A percentile compares a stretch with the other conserved stretches of the same genome.
phyloP scores from a whole-genome alignment of 169 alveolate genomes.

The Haemoproteus tartakovskyi region DNA sequence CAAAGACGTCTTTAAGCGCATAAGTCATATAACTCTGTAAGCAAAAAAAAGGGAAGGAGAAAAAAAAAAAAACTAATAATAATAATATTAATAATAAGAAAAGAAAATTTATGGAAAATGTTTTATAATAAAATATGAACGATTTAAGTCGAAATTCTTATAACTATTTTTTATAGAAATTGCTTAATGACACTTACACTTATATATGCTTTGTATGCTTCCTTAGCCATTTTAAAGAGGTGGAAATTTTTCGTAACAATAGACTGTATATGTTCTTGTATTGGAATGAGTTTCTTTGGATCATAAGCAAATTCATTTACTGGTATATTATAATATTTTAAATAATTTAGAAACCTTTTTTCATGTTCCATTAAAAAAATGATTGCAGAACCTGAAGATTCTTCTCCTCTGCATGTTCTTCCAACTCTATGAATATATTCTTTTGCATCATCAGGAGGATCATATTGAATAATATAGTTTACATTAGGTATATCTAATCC shows the following conservation, averaged over 20 bases:
- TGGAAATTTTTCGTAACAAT: slow-evolving; percentile 96
- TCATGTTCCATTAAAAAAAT: slow-evolving; percentile 97
- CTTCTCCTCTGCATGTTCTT: slow-evolving; percentile 99
- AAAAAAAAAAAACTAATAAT: neutral
- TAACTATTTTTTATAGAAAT: slow-evolving; percentile 6
- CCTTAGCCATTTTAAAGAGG: slow-evolving; percentile 94
- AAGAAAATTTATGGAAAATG: too few relatives aligned
- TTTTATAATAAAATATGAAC: neutral
- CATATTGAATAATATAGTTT: slow-evolving; percentile 95
- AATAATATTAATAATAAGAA: too few relatives aligned
- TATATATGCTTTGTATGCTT: slow-evolving; percentile 94
- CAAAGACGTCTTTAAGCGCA: slow-evolving; percentile 93
- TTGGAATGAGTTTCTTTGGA: slow-evolving; percentile 93
- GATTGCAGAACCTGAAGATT: slow-evolving; percentile 96
- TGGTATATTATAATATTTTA: slow-evolving; percentile 90
- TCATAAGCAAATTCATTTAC: slow-evolving; percentile 97
- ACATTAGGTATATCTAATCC: slow-evolving; percentile 98
- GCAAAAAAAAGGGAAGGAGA: slow-evolving; percentile 5
- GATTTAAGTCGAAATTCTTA: slow-evolving; percentile 14
- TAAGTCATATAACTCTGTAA: slow-evolving; percentile 96
- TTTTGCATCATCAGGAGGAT: slow-evolving; percentile 94
- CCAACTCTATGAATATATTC: slow-evolving; percentile 98
- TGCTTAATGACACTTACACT: slow-evolving; percentile 71
- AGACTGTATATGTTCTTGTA: slow-evolving; percentile 94
- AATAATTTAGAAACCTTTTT: slow-evolving; percentile 89